Conservation (phyloP, 768 basidiomycete species). For the Auriscalpium orientale region DNA sequence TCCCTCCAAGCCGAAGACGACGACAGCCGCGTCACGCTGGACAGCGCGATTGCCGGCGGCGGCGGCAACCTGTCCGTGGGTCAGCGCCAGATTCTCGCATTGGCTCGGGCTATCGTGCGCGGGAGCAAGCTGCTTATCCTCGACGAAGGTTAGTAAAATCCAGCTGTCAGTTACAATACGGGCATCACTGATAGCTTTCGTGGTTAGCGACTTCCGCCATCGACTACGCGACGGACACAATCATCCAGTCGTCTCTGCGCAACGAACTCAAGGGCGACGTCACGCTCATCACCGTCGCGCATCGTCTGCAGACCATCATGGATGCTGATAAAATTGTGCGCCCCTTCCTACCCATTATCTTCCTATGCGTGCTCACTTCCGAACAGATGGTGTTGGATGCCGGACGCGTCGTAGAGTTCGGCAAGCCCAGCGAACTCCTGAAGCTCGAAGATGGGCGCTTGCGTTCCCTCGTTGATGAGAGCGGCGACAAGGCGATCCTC, state of each 20-base stretch:
- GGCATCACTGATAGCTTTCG: background rate
- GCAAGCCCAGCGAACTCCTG: conserved; percentile 35
- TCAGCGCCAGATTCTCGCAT: conserved; percentile 51
- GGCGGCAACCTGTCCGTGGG: conserved; percentile 48
- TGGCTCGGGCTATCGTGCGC: conserved; percentile 54
- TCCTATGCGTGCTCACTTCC: background rate
- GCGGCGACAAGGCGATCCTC: conserved; percentile 30
- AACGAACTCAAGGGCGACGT: conserved; percentile 33
- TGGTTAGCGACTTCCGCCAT: background rate
- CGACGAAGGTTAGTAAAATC: conserved; percentile 37
- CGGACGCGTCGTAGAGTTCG: conserved; percentile 39
- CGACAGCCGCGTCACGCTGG: conserved; percentile 33
- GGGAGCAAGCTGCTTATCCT: conserved; percentile 49
- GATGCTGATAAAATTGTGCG: conserved; percentile 52
- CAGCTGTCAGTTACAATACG: background rate
- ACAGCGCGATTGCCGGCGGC: conserved; percentile 36
- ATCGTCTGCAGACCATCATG: conserved; percentile 51
- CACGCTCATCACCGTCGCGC: conserved; percentile 53
- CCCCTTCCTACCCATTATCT: background rate
- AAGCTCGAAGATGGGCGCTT: conserved; percentile 27
- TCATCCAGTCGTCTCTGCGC: conserved; percentile 51
- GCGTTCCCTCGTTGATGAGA: conserved; percentile 32
- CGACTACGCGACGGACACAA: conserved; percentile 51
- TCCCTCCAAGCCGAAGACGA: conserved; percentile 31
- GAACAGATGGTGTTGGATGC: conserved; percentile 36